phyloP scores from a whole-genome alignment of 441 rosid genomes.

The Erodium moschatum region DNA sequence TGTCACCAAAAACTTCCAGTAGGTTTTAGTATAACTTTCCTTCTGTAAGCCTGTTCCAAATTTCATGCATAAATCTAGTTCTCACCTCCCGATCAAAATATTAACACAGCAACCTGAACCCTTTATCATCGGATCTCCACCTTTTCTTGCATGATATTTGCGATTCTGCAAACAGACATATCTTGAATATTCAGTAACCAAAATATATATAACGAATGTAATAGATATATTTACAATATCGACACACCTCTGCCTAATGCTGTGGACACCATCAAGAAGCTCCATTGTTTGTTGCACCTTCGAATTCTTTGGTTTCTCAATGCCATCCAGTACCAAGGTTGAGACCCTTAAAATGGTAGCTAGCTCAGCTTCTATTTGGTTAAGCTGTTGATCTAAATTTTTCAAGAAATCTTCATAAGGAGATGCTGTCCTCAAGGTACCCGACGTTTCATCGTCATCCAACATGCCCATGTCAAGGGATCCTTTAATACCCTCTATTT shows the following conservation, averaged over 20 bases:
- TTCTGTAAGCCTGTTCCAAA: background rate
- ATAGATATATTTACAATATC: background rate
- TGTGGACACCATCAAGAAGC: conserved; percentile 47
- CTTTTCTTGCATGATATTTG: conserved; percentile 24
- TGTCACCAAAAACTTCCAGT: too few species aligned
- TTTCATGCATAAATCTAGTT: conserved; percentile 1
- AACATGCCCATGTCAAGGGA: conserved; percentile 17
- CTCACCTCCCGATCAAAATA: conserved; percentile 21
- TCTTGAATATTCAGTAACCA: conserved; percentile 11
- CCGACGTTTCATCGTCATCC: conserved; percentile 25
- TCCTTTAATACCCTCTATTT: conserved; percentile 24
- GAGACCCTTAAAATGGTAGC: conserved; percentile 50
- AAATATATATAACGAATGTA: background rate
- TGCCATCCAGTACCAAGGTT: conserved; percentile 35
- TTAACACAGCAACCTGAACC: background rate
- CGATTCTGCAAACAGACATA: conserved; percentile 31
- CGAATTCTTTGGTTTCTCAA: conserved; percentile 39
- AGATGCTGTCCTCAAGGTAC: conserved; percentile 27
- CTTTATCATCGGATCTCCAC: conserved; percentile 22
- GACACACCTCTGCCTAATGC: conserved; percentile 47
- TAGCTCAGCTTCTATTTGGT: conserved; percentile 56
- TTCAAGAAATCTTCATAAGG: conserved; percentile 60
- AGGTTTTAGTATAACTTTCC: background rate
- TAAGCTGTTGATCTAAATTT: conserved; percentile 50
- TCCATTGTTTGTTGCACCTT: conserved; percentile 53